Base-by-base conservation (phyloP, 2,329 filamentous ascomycete genomes). In the Aspergillus fumigatus region DNA sequence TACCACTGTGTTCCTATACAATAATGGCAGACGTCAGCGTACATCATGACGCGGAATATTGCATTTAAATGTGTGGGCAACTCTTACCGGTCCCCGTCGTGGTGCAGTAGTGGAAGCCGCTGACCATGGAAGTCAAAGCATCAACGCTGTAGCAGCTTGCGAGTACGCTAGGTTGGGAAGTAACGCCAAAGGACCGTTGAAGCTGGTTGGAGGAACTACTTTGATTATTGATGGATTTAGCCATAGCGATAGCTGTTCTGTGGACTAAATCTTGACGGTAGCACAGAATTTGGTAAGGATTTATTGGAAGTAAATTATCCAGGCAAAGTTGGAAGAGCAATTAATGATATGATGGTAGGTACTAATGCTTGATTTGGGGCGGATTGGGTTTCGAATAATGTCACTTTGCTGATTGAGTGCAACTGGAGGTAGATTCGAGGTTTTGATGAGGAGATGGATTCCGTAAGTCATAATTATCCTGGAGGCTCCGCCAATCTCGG, bases 81-180 rank as follows among this genome's bases (percentile, higher is more conserved):
- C 54, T 75, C 82, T 59, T 82, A 88, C 86, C 89, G 84, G 88
- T 84, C 80, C 85, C 88, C 84, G 86, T 84, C 81, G 90, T 92
- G 90, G 92, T 92, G 86, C 89, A 95, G 86, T 95, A 96, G 82
- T 96, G 92, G 80, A 94, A 88, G 75, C 89, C 89, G 75, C 87
- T 87, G 69, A 96, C 83, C 72, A 80, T 83, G 75, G 86, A 82
- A 67, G 86, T 83, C 70, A 80, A 80, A 62, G 78, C 73, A 77
- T 92, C 86, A 76, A 93, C 90, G 69, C 89, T 81, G 80, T 96
- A 97, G 84, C 91, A 95, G 76, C 88, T 92, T 79, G 92, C 92
- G 80, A 93, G 88, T 77, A 94, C 87, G 75, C 89, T 88, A 80
- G 85, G 80, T 69, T 83, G 82, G 47, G 69, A 59, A 52, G 69